Percentiles rank a stretch among this genome's conserved stretches.
Conservation (phyloP, 2,329 filamentous ascomycete genomes). For the Aspergillus oerlinghausenensis region DNA sequence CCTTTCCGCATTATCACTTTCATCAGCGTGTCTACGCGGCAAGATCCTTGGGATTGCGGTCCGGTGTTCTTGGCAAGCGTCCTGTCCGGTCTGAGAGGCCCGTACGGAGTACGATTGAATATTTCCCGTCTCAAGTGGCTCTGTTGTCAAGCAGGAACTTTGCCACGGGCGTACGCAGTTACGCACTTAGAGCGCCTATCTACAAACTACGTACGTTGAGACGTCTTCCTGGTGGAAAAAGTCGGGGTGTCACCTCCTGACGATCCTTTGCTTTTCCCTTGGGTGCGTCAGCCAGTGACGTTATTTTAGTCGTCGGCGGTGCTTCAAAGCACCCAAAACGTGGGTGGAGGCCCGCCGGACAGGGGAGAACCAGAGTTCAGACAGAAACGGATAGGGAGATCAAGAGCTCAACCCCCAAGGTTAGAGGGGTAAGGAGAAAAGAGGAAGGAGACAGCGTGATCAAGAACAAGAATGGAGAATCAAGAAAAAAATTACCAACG, state of each 20-base stretch:
- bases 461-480: not conserved
- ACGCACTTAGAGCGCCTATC: not conserved
- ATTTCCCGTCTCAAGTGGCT: slow-evolving; percentile 5
- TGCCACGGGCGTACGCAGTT: not conserved
- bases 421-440: not conserved
- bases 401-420: not conserved
- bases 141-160: not conserved
- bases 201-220: not conserved
- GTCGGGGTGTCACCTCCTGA: slow-evolving; percentile 17
- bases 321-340: slow-evolving; percentile 1
- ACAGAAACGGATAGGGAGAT: not conserved
- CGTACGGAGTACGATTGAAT: slow-evolving; percentile 1
- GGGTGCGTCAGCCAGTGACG: slow-evolving; percentile 26
- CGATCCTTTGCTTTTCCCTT: slow-evolving; percentile 16
- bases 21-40: slow-evolving; percentile 11
- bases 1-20: not conserved
- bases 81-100: slow-evolving; percentile 1
- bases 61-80: slow-evolving; percentile 20
- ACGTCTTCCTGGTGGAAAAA: not conserved
- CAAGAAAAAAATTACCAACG: not conserved
- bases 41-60: slow-evolving; percentile 10
- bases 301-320: not conserved
- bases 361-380: not conserved
- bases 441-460: not conserved
- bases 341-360: not conserved